These are phyloP conservation scores for Linum usitatissimum DNA, from an alignment of 345 rosid genomes.

Conservation along the genomic window DNA sequence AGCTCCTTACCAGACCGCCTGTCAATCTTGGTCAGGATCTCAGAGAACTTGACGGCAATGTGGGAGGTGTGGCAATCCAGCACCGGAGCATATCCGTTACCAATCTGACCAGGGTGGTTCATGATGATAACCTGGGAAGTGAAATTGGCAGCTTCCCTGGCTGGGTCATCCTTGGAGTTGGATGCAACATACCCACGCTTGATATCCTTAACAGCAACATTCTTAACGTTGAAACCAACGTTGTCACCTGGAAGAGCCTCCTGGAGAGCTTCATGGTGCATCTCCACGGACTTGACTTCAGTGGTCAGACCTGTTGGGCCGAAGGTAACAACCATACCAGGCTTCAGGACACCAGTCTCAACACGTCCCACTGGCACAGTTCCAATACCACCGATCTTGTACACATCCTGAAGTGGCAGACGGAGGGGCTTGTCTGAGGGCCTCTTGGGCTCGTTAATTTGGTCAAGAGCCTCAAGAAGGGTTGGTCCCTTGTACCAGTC, in stretches of 20 bases:
- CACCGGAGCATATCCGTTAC: constrained; percentile 24
- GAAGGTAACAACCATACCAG: constrained; percentile 21
- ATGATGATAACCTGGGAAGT: constrained; percentile 32
- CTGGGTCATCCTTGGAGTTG: constrained; percentile 35
- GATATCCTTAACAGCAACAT: constrained; percentile 36
- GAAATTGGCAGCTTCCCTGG: constrained; percentile 30
- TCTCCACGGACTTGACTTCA: constrained; percentile 22
- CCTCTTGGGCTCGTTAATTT: constrained; percentile 31
- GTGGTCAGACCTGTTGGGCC: constrained; percentile 21
- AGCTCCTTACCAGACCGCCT: constrained; percentile 31
- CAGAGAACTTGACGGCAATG: constrained; percentile 27
- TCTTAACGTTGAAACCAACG: constrained; percentile 36
- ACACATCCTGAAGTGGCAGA: constrained; percentile 51
- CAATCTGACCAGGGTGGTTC: constrained; percentile 38
- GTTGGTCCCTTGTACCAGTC: constrained; percentile 43
- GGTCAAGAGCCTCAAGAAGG: constrained; percentile 31
- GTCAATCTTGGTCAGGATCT: constrained; percentile 30
- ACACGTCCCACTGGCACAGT: constrained; percentile 39
- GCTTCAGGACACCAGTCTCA: constrained; percentile 20
- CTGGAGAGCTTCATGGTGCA: constrained; percentile 21
- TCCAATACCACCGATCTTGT: constrained; percentile 57
- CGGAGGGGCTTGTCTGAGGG: constrained; percentile 41
- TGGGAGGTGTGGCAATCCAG: constrained; percentile 27
- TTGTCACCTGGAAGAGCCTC: constrained; percentile 29
- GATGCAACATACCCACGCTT: constrained; percentile 34